These are phyloP conservation scores for Cystobasidium pallidum DNA, from an alignment of 1,284 basidiomycete genomes.

Conservation along the genomic window DNA sequence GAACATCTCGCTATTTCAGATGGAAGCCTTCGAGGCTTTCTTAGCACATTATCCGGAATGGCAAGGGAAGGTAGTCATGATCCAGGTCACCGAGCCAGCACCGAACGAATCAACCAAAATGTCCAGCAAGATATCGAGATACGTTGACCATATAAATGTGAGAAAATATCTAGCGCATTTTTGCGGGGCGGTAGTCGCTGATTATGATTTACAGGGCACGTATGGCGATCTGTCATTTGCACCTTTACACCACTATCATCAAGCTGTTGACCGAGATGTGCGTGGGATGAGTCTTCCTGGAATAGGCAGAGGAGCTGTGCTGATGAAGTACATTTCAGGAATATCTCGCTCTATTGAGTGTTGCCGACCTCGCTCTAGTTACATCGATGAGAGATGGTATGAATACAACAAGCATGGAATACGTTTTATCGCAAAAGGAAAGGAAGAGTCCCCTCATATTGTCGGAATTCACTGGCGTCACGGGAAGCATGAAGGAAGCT, in stretches of 20 bases:
- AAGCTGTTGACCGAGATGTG: constrained; percentile 73
- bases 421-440: constrained; percentile 83
- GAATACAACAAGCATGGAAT: constrained; percentile 98
- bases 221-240: constrained; percentile 95
- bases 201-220: constrained; percentile 63
- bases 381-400: constrained; percentile 96
- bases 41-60: constrained; percentile 92
- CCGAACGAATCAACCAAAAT: constrained; percentile 91
- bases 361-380: constrained; percentile 93
- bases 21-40: constrained; percentile 94
- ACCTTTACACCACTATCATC: constrained; percentile 99
- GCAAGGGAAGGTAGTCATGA: constrained; percentile 77
- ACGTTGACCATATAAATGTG: constrained; percentile 90
- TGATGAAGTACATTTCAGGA: constrained; percentile 60
- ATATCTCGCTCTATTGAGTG: constrained; percentile 94
- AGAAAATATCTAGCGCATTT: neutral
- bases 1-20: constrained; percentile 57
- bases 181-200: neutral
- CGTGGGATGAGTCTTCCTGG: constrained; percentile 5
- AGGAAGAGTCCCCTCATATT: constrained; percentile 84
- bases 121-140: constrained; percentile 88
- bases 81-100: constrained; percentile 90
- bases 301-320: neutral
- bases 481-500: constrained; percentile 79
- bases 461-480: constrained; percentile 97